Evolutionary conservation across 805 yeast genomes (phyloP).

Genomic region (Yarrowia sp.): DNA sequence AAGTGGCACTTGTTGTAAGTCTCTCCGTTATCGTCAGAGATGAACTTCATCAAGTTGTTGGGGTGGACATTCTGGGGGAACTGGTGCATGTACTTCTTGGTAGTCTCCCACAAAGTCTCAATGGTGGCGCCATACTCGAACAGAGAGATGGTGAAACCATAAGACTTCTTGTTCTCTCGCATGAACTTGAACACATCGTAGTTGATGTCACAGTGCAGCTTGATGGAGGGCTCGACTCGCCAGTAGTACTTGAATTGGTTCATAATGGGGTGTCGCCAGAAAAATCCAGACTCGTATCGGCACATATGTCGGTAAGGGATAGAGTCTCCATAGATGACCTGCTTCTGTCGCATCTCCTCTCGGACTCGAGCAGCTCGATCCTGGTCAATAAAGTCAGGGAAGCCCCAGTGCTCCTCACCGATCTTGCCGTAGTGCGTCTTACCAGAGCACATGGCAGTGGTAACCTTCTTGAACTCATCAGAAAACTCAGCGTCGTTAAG

Average conservation of each 20-base stretch:
- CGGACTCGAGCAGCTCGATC: constrained; percentile 64
- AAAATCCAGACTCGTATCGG: constrained; percentile 80
- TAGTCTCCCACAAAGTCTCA: constrained; percentile 71
- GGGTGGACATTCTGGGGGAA: constrained; percentile 58
- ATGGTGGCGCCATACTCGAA: constrained; percentile 70
- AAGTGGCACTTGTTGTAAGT: constrained; percentile 82
- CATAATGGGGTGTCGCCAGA: constrained; percentile 67
- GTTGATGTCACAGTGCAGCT: constrained; percentile 70
- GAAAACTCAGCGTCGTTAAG: constrained; percentile 75
- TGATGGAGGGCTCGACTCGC: constrained; percentile 86
- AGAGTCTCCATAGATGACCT: constrained; percentile 70
- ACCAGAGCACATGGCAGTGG: constrained; percentile 59
- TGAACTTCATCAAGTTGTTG: constrained; percentile 64
- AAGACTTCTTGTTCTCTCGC: constrained; percentile 68
- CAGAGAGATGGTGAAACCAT: constrained; percentile 73
- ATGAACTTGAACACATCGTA: constrained; percentile 78
- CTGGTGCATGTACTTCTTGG: constrained; percentile 57
- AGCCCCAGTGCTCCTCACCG: constrained; percentile 80
- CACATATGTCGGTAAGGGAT: constrained; percentile 87
- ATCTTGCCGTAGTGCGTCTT: constrained; percentile 66
- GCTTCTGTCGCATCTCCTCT: constrained; percentile 49
- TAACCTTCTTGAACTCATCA: constrained; percentile 60
- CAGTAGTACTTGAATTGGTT: constrained; percentile 79
- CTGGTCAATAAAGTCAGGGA: constrained; percentile 75
- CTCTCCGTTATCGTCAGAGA: constrained; percentile 66